Conservation (phyloP, 768 basidiomycete species). For the Termitomyces bulborhizus region DNA sequence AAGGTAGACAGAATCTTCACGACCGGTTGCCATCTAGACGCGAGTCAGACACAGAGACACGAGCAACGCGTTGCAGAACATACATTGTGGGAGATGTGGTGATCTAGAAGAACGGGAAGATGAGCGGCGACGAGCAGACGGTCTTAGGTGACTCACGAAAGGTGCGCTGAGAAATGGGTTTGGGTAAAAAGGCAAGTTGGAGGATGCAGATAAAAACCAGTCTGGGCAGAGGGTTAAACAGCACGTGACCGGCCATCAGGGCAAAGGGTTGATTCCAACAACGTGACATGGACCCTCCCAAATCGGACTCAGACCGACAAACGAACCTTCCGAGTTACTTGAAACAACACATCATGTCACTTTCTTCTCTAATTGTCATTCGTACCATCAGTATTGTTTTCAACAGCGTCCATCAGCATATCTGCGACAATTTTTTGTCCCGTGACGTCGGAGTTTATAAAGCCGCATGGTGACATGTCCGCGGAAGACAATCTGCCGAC, state of each 20-base stretch:
- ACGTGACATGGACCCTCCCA: conserved; percentile 22
- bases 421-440: neutral
- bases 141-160: conserved; percentile 38
- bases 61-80: conserved; percentile 30
- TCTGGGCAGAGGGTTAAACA: conserved; percentile 64
- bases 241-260: conserved; percentile 34
- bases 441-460: neutral
- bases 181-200: conserved; percentile 36
- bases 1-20: conserved; percentile 98
- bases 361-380: neutral
- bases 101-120: neutral
- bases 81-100: conserved; percentile 31
- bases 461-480: neutral
- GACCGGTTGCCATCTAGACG: conserved; percentile 71
- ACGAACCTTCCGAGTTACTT: neutral
- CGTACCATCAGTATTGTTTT: neutral
- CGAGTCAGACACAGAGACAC: conserved; percentile 22
- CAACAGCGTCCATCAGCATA: neutral
- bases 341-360: neutral
- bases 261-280: conserved; percentile 37
- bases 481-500: neutral
- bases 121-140: conserved; percentile 15
- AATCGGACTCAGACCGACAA: conserved; percentile 3
- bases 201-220: conserved; percentile 58
- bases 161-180: conserved; percentile 32